Evolutionary conservation across 192 early-diverging fungal genomes (phyloP), one percentile per base, ranked within the genome.

Genomic region (Coemansia erecta): DNA sequence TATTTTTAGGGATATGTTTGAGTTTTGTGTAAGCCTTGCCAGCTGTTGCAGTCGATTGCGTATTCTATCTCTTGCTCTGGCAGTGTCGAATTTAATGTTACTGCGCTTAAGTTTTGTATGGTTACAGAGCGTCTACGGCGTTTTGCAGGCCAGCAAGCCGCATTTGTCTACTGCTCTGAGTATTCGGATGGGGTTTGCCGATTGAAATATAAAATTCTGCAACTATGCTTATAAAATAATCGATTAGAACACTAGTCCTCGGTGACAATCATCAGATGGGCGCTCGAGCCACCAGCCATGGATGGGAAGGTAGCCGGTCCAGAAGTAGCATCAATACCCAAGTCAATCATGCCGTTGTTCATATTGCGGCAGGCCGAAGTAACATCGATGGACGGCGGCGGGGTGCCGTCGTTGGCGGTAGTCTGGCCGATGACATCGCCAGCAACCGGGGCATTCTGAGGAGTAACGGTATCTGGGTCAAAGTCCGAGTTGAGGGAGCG

Each of bases 201-300:
- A 22, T 24, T 49, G 19, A 11, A 8, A 1, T 17, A 45, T 14
- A 45, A 45, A 45, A 41, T 14, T 41, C 39, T 8, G 10, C 14
- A 41, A 14, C 39, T 41, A 41, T 41, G 39, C 39, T 41, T 12
- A 14, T n/a, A 18, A 47, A 47, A 47, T 8, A 2, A 18, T n/a
- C n/a, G n/a, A n/a, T n/a, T n/a, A n/a, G n/a, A 14, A 23, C 18
- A 26, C 1, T n/a, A 12, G 14, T 63, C 63, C 43, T 50, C 52
- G 0, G 61, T 70, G 1, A 33, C 61, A 15, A 70, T 48, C 51
- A 63, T 45, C 53, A 70, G 55, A 10, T 59, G 55, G 3, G 68
- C 61, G 9, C 47, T 55, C 15, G 68, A 70, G 8, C 68, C 68
- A n/a, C 68, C 68, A 3, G 56, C 35, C 56, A 44, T 63, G 15